Conservation (phyloP, 768 basidiomycete species). For the Lentinula guzmanii region DNA sequence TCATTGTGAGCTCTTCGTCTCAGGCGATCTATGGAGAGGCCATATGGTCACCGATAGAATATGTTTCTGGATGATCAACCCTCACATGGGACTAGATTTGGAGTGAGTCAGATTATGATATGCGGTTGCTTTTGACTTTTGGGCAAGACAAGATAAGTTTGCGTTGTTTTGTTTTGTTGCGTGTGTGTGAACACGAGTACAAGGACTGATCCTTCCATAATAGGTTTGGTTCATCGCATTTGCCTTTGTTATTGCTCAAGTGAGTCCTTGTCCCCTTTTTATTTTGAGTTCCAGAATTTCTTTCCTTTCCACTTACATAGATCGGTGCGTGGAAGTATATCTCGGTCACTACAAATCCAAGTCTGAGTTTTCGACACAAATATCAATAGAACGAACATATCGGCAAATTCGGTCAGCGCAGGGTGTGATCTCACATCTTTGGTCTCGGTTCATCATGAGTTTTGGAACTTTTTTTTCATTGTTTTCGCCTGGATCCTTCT, state of each 20-base stretch:
- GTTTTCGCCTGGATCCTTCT: no score
- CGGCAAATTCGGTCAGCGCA: constrained; percentile 78
- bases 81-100: constrained; percentile 61
- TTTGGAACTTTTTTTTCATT: not conserved
- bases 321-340: no score
- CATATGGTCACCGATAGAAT: constrained; percentile 70
- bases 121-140: not conserved
- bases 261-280: no score
- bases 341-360: no score
- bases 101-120: constrained; percentile 27
- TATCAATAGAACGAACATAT: constrained; percentile 75
- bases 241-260: constrained; percentile 74
- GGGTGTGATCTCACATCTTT: constrained; percentile 81
- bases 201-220: not conserved
- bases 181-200: not conserved
- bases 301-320: no score
- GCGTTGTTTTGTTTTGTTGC: not conserved
- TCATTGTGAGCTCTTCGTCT: constrained; percentile 76
- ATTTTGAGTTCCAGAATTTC: no score
- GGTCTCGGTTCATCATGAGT: constrained; percentile 65
- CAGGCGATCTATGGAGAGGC: constrained; percentile 70
- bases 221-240: constrained; percentile 76
- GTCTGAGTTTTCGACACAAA: no score
- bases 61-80: constrained; percentile 63
- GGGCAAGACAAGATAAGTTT: no score